Evolutionary conservation across 140 eudicot genomes (phyloP).

Genomic region (Anethum foeniculum): DNA sequence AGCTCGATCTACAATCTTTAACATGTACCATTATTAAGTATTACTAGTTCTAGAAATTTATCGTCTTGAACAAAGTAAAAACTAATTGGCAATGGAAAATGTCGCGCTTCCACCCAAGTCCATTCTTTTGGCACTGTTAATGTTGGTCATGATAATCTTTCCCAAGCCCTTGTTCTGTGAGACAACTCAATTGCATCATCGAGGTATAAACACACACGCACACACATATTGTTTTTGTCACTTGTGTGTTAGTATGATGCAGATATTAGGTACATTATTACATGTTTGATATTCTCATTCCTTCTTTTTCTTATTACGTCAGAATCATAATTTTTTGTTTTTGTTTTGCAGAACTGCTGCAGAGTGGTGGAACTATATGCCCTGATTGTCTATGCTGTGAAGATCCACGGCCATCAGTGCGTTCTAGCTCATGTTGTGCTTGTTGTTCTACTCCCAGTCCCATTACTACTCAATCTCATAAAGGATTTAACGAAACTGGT

Average conservation of each 20-base stretch:
- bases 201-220: neutral
- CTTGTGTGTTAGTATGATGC: neutral
- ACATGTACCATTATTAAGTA: neutral
- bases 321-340: too few relatives aligned
- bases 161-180: slow-evolving; percentile 1
- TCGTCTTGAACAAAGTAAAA: neutral
- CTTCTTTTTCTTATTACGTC: too few relatives aligned
- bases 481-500: neutral
- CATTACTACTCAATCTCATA: neutral
- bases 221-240: neutral
- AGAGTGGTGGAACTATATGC: neutral
- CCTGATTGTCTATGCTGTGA: neutral
- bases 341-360: neutral
- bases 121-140: neutral
- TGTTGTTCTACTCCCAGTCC: neutral
- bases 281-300: too few relatives aligned
- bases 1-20: neutral
- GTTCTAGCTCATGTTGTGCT: neutral
- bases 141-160: neutral
- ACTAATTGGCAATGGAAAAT: neutral
- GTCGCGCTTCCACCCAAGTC: neutral
- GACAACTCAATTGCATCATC: neutral
- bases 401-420: neutral
- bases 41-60: neutral
- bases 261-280: too few relatives aligned